A percentile compares a stretch with the other conserved stretches of the same genome.
Evolutionary conservation across 768 basidiomycete species (phyloP).

Genomic region (Mycena epipterygia): DNA sequence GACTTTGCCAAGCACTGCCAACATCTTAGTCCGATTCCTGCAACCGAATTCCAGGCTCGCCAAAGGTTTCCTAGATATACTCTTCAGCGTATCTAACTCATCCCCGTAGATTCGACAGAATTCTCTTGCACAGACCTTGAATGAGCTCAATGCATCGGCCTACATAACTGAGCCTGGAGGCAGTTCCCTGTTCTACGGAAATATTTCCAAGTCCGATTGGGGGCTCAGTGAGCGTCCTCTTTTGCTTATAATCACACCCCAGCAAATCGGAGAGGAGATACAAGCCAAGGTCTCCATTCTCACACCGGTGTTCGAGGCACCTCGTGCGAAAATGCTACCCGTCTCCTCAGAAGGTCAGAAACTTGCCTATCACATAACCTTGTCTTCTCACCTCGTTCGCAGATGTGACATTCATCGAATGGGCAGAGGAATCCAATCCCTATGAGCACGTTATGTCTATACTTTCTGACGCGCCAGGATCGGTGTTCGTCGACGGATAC

Average conservation of each 20-base stretch:
- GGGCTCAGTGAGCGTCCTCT: conserved; percentile 83
- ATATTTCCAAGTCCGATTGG: conserved; percentile 76
- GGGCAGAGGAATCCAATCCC: conserved; percentile 79
- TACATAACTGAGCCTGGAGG: conserved; percentile 88
- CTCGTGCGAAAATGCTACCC: conserved; percentile 72
- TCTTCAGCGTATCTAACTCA: neutral
- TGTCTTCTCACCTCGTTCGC: neutral
- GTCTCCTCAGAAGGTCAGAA: conserved; percentile 58
- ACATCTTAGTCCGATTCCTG: conserved; percentile 56
- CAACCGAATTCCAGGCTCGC: conserved; percentile 58
- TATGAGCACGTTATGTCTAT: conserved; percentile 62
- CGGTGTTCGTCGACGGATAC: conserved; percentile 72
- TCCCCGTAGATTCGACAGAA: conserved; percentile 62
- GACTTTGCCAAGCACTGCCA: conserved; percentile 21
- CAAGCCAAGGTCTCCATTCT: conserved; percentile 68
- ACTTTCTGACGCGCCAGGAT: conserved; percentile 41
- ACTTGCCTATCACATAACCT: no score
- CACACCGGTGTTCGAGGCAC: conserved; percentile 83
- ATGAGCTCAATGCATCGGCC: conserved; percentile 67
- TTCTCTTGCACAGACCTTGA: conserved; percentile 63
- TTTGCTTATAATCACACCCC: conserved; percentile 72
- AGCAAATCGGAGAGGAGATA: conserved; percentile 41
- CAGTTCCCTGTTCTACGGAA: conserved; percentile 79
- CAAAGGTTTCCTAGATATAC: conserved; percentile 55
- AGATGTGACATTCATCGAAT: conserved; percentile 62